These are phyloP conservation scores for Herpetomonas tarakana DNA, from an alignment of 208 protist genomes.

Conservation along the genomic window DNA sequence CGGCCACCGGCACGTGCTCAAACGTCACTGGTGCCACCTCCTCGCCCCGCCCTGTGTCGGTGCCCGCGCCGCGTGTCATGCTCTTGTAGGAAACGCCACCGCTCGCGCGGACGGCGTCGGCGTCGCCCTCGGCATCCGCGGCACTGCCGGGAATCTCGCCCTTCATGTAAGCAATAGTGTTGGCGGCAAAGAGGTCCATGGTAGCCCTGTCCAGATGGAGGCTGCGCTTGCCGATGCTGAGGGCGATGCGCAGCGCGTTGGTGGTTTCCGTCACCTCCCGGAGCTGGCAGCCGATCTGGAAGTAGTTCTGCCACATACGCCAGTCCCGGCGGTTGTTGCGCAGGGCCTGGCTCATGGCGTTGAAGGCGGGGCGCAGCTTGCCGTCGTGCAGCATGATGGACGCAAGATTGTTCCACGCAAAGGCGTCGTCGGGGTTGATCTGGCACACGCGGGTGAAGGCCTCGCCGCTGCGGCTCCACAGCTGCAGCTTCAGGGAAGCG, in stretches of 20 bases:
- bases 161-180: conserved; percentile 78
- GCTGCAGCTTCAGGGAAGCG: conserved; percentile 64
- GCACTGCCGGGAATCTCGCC: conserved; percentile 61
- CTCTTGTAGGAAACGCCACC: conserved; percentile 16
- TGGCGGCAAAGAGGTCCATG: conserved; percentile 68
- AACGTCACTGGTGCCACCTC: conserved; percentile 13
- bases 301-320: conserved; percentile 94
- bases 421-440: conserved; percentile 86
- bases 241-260: conserved; percentile 69
- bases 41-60: conserved; percentile 13
- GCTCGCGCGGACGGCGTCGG: conserved; percentile 5
- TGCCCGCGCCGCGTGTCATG: conserved; percentile 1
- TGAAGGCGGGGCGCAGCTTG: conserved; percentile 83
- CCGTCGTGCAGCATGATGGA: conserved; percentile 75
- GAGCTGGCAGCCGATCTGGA: conserved; percentile 82
- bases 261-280: conserved; percentile 83
- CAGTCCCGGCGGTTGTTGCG: conserved; percentile 84
- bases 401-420: conserved; percentile 91
- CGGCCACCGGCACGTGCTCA: conserved; percentile 22
- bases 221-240: conserved; percentile 75
- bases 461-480: conserved; percentile 70
- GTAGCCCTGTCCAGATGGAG: conserved; percentile 57
- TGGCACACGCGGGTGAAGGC: conserved; percentile 90
- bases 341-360: conserved; percentile 87
- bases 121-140: conserved; percentile 18